Evolutionary conservation across 2,329 filamentous ascomycete genomes (phyloP).

Genomic region (Botrytis medusae): DNA sequence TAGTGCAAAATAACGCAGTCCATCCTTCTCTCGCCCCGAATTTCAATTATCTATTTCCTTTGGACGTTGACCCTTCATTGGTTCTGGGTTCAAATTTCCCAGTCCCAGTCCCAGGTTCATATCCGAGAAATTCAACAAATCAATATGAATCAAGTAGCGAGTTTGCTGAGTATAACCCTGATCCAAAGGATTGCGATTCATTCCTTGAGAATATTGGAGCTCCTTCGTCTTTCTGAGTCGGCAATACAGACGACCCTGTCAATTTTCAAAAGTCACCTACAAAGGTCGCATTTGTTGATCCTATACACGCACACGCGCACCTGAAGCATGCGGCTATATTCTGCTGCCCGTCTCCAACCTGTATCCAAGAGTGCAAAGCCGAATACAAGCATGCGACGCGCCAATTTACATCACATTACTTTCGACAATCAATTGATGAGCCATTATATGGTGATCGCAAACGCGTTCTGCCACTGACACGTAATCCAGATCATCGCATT

Average conservation of each 20-base stretch:
- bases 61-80: not conserved
- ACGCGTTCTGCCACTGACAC: not conserved
- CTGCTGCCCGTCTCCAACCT: not conserved
- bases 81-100: not conserved
- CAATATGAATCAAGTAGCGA: too few relatives aligned
- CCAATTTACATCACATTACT: not conserved
- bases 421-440: not conserved
- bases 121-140: not conserved
- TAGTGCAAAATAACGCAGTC: not conserved
- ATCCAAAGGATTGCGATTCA: not conserved
- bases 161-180: not conserved
- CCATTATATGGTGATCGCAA: slow-evolving; percentile 1
- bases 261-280: not conserved
- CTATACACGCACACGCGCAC: not conserved
- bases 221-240: not conserved
- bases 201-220: not conserved
- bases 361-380: not conserved
- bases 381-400: not conserved
- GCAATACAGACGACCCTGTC: too few relatives aligned
- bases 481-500: not conserved
- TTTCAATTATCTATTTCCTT: not conserved
- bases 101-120: not conserved
- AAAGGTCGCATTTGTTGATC: not conserved
- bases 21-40: not conserved
- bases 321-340: not conserved